A percentile compares a stretch with the other conserved stretches of the same genome.
Evolutionary conservation across 1,284 basidiomycete species (phyloP).

Genomic region (Amylostereum areolatum): DNA sequence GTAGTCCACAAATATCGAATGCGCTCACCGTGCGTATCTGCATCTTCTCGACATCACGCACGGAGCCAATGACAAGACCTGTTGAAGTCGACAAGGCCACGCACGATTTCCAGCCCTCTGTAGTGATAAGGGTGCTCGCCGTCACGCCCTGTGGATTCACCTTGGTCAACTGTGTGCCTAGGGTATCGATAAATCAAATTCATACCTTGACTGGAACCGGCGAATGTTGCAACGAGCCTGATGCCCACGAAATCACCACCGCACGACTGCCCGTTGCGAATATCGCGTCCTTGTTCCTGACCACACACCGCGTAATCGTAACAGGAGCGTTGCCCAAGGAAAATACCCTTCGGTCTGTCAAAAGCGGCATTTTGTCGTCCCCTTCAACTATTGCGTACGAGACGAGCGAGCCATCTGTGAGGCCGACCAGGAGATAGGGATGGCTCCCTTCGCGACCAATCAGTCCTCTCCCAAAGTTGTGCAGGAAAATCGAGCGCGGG

Average conservation of each 20-base stretch:
- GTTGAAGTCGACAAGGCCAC: conserved; percentile 53
- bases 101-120: conserved; percentile 40
- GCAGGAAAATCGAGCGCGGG: conserved; percentile 67
- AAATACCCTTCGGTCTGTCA: conserved; percentile 49
- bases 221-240: conserved; percentile 60
- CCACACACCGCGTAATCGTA: conserved; percentile 43
- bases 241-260: conserved; percentile 62
- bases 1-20: not conserved
- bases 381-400: conserved; percentile 35
- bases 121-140: conserved; percentile 48
- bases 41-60: conserved; percentile 73
- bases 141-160: conserved; percentile 46
- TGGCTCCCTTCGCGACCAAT: conserved; percentile 29
- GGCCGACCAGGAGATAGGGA: conserved; percentile 69
- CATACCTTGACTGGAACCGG: conserved; percentile 69
- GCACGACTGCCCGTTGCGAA: conserved; percentile 64
- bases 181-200: not conserved
- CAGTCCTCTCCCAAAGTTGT: conserved; percentile 48
- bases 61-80: conserved; percentile 56
- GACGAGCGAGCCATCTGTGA: conserved; percentile 77
- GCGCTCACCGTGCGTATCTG: conserved; percentile 69
- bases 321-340: conserved; percentile 70
- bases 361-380: conserved; percentile 34
- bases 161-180: conserved; percentile 1
- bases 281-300: conserved; percentile 46